Percentiles rank a stretch among this genome's conserved stretches.
Evolutionary conservation across 306 rosid species (phyloP).

Genomic region (Acacia acuminata): DNA sequence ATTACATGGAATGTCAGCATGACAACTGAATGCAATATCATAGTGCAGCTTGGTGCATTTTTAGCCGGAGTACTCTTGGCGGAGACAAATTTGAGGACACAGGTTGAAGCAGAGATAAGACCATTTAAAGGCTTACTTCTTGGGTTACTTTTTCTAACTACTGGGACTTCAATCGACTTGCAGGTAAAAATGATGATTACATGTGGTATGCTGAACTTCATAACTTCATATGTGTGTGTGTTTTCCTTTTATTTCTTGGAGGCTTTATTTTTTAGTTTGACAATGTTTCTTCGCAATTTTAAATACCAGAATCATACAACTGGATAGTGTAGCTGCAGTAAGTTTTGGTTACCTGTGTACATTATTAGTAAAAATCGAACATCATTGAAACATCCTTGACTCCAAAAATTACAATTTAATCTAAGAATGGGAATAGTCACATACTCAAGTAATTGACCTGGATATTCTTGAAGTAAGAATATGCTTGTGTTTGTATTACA

Average conservation of each 20-base stretch:
- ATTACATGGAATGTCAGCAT: neutral
- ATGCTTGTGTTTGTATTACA: neutral
- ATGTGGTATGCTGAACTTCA: neutral
- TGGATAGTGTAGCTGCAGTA: neutral
- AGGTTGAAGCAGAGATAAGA: conserved; percentile 98
- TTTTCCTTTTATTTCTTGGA: neutral
- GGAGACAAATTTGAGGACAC: conserved; percentile 97
- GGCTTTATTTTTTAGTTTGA: conserved; percentile 8
- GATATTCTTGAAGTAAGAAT: neutral
- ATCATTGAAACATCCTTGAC: neutral
- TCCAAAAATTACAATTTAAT: neutral
- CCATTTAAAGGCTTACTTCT: conserved; percentile 97
- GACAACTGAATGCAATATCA: conserved; percentile 34
- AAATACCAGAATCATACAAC: conserved; percentile 24
- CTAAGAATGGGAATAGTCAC: neutral
- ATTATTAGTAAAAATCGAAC: conserved; percentile 4
- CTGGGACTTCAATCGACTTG: conserved; percentile 88
- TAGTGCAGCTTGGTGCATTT: conserved; percentile 94
- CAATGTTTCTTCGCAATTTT: conserved; percentile 15
- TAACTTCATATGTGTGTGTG: neutral
- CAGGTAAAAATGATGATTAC: conserved; percentile 59
- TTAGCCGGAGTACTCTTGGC: conserved; percentile 97
- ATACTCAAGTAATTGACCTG: neutral
- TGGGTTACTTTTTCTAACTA: conserved; percentile 87
- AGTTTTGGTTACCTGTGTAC: neutral